phyloP scores from a whole-genome alignment of 768 basidiomycete genomes.

The Pisolithus microcarpus region DNA sequence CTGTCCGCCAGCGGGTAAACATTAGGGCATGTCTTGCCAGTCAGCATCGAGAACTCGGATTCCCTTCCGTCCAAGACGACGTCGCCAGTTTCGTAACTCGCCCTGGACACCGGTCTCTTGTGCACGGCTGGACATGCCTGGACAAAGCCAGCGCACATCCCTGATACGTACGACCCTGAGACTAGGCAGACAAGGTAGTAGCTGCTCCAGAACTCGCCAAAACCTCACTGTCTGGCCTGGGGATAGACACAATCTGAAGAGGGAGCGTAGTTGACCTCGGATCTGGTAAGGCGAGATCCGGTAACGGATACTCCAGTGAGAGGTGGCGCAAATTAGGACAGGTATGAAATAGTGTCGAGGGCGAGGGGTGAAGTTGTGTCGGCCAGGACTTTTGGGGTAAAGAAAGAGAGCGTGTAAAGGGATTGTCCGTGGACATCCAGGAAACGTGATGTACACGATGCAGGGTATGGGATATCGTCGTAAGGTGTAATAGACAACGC shows the following conservation, averaged over 20 bases:
- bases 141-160: slow-evolving; percentile 67
- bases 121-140: slow-evolving; percentile 58
- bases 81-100: slow-evolving; percentile 70
- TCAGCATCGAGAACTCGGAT: slow-evolving; percentile 65
- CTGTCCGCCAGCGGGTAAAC: neutral
- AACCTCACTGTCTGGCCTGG: slow-evolving; percentile 61
- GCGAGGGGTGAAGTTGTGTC: slow-evolving; percentile 49
- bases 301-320: slow-evolving; percentile 65
- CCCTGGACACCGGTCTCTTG: slow-evolving; percentile 74
- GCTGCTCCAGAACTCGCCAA: slow-evolving; percentile 46
- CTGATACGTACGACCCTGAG: slow-evolving; percentile 52
- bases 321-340: slow-evolving; percentile 59
- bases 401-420: slow-evolving; percentile 57
- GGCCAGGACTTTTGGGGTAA: slow-evolving; percentile 69
- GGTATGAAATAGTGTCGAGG: slow-evolving; percentile 37
- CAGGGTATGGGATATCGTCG: slow-evolving; percentile 55
- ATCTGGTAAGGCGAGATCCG: slow-evolving; percentile 34
- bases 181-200: slow-evolving; percentile 50
- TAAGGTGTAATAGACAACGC: slow-evolving; percentile 70
- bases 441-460: slow-evolving; percentile 50
- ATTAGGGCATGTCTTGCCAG: slow-evolving; percentile 46
- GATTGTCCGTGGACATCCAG: slow-evolving; percentile 50
- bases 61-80: slow-evolving; percentile 48
- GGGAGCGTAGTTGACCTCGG: slow-evolving; percentile 27
- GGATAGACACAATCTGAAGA: slow-evolving; percentile 65